Evolutionary conservation across 305 asterid species (phyloP), one percentile per base, ranked within the genome.

Genomic region (Coffea humblotiana): DNA sequence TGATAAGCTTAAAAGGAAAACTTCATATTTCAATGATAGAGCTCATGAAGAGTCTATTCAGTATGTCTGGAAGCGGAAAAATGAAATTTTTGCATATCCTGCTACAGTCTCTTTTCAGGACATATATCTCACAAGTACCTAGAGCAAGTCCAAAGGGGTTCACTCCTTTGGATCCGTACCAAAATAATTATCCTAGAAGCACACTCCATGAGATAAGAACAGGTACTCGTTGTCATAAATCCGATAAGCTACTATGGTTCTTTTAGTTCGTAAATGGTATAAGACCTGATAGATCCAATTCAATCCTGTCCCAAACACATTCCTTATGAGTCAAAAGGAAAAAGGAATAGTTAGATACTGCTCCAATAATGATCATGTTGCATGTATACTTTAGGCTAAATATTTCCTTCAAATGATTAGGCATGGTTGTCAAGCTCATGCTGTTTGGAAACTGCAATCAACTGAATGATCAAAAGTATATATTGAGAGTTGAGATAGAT

Each of bases 111-210:
- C 87, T 90, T 10, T 19, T 84, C 16, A 80, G 87, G 65, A 90
- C 94, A 15, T 90, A 90, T 68, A 79, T 87, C 76, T 80, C 83
- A 66, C 94, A 87, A 81, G 35, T 25, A 13, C 91, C 94, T 5
- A 84, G 89, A 72, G 82, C 79, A 68, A 54, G 79, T 51, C 83
- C n/a, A 54, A 52, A n/a, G 71, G 29, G 27, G 18, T 79, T 75
- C 72, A 19, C 75, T 51, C 78, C 90, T 40, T 23, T 13, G 68
- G 82, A 83, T 52, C 67, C 81, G 75, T 77, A 74, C 72, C 68
- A 43, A 9, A 47, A 40, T 48, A 78, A 89, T 35, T 88, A 90
- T 87, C 90, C 91, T 25, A 67, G 54, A 5, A 81, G 86, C 71
- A 75, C 73, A 8, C 75, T 75, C 71, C 85, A 83, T 76, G 89